Percentiles rank a stretch among this genome's conserved stretches.
Evolutionary conservation across 2,329 filamentous ascomycete genomes (phyloP).

Genomic region (Zymoseptoria tritici): DNA sequence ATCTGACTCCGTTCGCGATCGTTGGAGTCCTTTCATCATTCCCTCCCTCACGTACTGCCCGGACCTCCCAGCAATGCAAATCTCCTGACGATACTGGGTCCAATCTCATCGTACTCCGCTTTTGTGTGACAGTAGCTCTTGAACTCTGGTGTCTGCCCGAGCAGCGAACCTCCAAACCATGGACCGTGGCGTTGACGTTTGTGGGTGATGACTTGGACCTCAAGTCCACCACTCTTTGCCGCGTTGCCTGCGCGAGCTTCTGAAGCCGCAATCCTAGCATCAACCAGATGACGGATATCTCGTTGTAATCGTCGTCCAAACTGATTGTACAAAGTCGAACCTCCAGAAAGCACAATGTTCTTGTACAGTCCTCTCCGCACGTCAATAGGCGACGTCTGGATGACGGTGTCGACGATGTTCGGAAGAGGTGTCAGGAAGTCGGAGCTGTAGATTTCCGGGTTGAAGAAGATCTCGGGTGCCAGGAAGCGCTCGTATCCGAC

Average conservation of each 20-base stretch:
- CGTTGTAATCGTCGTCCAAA: constrained; percentile 93
- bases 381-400: constrained; percentile 95
- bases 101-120: constrained; percentile 82
- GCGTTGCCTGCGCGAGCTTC: constrained; percentile 79
- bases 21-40: background rate
- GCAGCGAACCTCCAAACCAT: constrained; percentile 94
- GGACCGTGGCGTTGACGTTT: constrained; percentile 95
- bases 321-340: constrained; percentile 96
- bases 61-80: constrained; percentile 91
- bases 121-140: constrained; percentile 91
- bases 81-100: constrained; percentile 87
- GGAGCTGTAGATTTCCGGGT: constrained; percentile 98
- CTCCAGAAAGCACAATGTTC: constrained; percentile 97
- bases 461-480: constrained; percentile 99
- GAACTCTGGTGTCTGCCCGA: constrained; percentile 97
- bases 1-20: background rate
- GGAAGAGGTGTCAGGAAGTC: constrained; percentile 95
- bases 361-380: constrained; percentile 96
- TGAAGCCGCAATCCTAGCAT: constrained; percentile 84
- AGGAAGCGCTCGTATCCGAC: constrained; percentile 97
- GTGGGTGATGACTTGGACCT: constrained; percentile 95
- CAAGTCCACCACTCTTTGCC: constrained; percentile 85
- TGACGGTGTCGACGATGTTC: constrained; percentile 89
- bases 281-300: constrained; percentile 93
- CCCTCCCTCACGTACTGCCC: constrained; percentile 57